Conservation (phyloP, 2,329 filamentous ascomycete genomes). For the Aspergillus clavatus region DNA sequence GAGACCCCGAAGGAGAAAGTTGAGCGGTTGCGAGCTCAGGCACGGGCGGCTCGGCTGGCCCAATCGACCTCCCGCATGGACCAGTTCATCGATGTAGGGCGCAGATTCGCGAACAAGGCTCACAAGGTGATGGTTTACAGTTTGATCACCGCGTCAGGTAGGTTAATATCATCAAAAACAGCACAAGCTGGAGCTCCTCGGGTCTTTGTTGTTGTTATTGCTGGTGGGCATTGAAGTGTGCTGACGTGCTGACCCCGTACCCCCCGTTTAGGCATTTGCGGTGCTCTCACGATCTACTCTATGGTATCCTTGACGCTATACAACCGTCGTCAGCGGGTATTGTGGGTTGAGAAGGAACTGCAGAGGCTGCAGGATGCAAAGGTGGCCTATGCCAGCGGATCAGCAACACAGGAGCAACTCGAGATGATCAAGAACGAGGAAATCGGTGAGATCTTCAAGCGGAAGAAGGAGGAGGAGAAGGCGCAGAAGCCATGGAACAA, state of each 20-base stretch:
- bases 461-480: constrained; percentile 37
- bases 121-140: constrained; percentile 57
- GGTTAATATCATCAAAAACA: constrained; percentile 13
- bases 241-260: constrained; percentile 7
- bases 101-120: constrained; percentile 55
- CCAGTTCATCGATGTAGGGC: constrained; percentile 48
- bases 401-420: constrained; percentile 38
- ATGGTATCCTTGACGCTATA: constrained; percentile 63
- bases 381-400: constrained; percentile 37
- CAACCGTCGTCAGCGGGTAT: constrained; percentile 59
- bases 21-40: constrained; percentile 61
- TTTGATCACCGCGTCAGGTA: constrained; percentile 59
- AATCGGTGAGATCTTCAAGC: constrained; percentile 39
- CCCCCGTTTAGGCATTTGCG: constrained; percentile 50
- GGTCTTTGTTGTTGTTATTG: background rate
- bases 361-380: constrained; percentile 40
- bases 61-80: constrained; percentile 55
- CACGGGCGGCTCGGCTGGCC: constrained; percentile 61
- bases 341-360: constrained; percentile 54
- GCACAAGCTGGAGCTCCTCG: background rate
- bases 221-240: background rate
- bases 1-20: constrained; percentile 69
- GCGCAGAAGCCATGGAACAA: constrained; percentile 36
- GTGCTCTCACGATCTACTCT: constrained; percentile 59
- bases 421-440: constrained; percentile 43